phyloP scores from a whole-genome alignment of 305 asterid genomes.

The Plantago rigida region DNA sequence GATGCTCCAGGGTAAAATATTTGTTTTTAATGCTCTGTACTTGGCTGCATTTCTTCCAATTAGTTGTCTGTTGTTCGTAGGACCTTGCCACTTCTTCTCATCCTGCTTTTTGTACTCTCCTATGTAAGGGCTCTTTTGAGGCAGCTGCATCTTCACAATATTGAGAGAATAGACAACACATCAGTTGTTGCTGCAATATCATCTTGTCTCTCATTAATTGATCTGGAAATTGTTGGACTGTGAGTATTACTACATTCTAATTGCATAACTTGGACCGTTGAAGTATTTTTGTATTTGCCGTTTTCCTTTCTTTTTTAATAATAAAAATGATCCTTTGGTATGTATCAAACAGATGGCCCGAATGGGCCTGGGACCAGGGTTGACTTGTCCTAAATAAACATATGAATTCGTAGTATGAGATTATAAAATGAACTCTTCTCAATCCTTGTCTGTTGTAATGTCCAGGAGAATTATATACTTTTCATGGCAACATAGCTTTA shows the following conservation, averaged over 20 bases:
- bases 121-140: slow-evolving; percentile 48
- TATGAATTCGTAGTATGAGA: background rate
- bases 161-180: slow-evolving; percentile 59
- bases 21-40: slow-evolving; percentile 7
- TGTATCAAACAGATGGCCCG: background rate
- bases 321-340: background rate
- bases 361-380: background rate
- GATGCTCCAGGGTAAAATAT: slow-evolving; percentile 58
- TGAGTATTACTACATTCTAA: slow-evolving; percentile 38
- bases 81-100: slow-evolving; percentile 16
- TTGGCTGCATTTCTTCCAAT: slow-evolving; percentile 15
- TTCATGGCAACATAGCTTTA: background rate
- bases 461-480: background rate
- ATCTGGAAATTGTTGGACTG: slow-evolving; percentile 81
- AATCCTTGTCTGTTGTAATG: slow-evolving; percentile 11
- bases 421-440: slow-evolving; percentile 4
- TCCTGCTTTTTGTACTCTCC: slow-evolving; percentile 6
- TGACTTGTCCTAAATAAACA: too few species aligned
- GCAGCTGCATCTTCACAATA: slow-evolving; percentile 67
- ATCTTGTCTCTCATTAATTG: slow-evolving; percentile 59
- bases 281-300: too few species aligned
- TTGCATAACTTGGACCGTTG: slow-evolving; percentile 10
- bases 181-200: slow-evolving; percentile 59
- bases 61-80: background rate
- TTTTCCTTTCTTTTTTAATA: background rate